Base-by-base conservation (phyloP, 1,284 basidiomycete genomes). In the Apiotrichum sp. region DNA sequence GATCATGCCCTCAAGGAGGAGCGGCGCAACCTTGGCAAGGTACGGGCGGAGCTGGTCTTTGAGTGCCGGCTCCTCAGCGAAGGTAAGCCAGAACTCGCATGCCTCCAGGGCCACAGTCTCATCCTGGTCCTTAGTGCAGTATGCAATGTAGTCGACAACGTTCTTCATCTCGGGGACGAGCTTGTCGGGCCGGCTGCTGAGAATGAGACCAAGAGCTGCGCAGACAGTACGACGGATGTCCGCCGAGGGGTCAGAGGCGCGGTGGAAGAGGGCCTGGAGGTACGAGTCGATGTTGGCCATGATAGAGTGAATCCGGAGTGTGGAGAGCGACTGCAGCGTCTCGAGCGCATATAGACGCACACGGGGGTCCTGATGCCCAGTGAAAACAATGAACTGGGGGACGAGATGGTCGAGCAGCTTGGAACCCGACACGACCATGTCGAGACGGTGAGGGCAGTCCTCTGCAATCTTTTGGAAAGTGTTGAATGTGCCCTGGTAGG, bases 11-110 rank as follows among this genome's bases (percentile, higher is more conserved):
- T 96, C 88, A 59, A 99, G 81, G 35, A 99, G 80, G 13, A 97
- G 88, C 0, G 96, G 96, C 0, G 89, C 92, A 46, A 99, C 88
- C 65, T 88, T 88, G 42, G 80, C 82, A 8, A 99, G 81, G 62
- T 93, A 84, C 0, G 92, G 93, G 54, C 86, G 85, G 34, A 99
- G 80, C 74, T 88, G 89, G 13, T 85, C 84, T 14, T 86, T 84
- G 32, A 98, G 81, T 50, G 89, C 86, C 13, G 86, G 84, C 69
- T 98, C 92, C 74, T 99, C 96, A n/a, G 95, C 93, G 70, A 99
- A 98, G 1, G 95, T 97, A 62, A 99, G 83, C 96, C 96, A 98
- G 78, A 99, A 98, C 80, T 99, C 96, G 82, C 93, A 97, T 11
- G 96, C 96, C 78, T 97, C 93, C 43, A 97, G 80, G 4, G 93